Base-by-base conservation (phyloP, 140 eudicot genomes). In the Cichorium intybus region DNA sequence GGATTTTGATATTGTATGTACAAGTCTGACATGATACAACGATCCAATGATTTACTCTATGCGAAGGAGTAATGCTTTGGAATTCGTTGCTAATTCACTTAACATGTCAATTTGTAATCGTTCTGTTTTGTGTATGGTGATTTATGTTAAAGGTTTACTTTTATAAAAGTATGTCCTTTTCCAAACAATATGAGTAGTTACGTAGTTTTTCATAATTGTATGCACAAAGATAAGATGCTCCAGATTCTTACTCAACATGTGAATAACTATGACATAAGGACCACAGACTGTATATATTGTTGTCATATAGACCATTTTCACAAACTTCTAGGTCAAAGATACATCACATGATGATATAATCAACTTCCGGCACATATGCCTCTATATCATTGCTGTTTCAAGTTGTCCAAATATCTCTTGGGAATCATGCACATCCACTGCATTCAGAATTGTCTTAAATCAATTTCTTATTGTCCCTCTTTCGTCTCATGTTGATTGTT, bases 1-100 rank as follows among this genome's bases (percentile, higher is more conserved):
- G 50, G 21, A 46, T 69, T 28, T 31, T 57, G 49, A 33, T 57
- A 56, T 18, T 57, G 58, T 70, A 52, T 58, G 41, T 70, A 41
- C 27, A 31, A 47, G 8, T 29, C 50, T 31, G 39, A 45, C 51
- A 46, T 58, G 66, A 56, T 70, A 46, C 46, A 7, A 56, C 18
- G 75, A 57, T 57, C 59, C 28, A 31, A 39, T 55, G 15, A 23
- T 6, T 39, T 26, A 39, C 50, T 46, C 5, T 56, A 27, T 57
- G 63, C 15, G 9, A 23, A 43, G 17, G 28, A 35, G 63, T 2
- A 3, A 35, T 53, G 53, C 24, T 53, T 34, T 37, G 63, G 6
- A 24, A 23, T 54, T 53, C 2, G 15, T 54, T 26, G 27, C 1
- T 54, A 17, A 16, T 55, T 33, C 43, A 17, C 6, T 54, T 55